Evolutionary conservation across 1,284 basidiomycete genomes (phyloP).

Genomic region (Cutaneotrichosporon arboriforme): DNA sequence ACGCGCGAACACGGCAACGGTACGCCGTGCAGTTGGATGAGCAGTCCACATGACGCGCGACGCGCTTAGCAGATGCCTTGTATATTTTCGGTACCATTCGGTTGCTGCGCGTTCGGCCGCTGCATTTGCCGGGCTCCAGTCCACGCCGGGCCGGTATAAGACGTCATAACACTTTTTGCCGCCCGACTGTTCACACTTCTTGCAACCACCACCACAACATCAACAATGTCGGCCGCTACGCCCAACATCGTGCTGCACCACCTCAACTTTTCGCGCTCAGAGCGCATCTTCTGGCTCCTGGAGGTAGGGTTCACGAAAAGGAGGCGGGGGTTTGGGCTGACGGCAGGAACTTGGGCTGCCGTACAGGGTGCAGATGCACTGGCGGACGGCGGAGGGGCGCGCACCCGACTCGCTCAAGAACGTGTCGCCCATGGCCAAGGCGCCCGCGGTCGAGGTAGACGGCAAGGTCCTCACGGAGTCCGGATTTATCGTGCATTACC

Average conservation of each 20-base stretch:
- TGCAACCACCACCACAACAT: no score
- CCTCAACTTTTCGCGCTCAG: constrained; percentile 37
- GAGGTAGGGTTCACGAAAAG: no score
- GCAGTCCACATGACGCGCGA: no score
- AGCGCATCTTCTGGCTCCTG: constrained; percentile 29
- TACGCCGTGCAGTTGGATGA: no score
- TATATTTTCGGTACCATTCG: no score
- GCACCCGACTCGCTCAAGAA: constrained; percentile 27
- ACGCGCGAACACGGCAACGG: no score
- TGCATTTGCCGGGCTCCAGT: no score
- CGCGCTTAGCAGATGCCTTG: no score
- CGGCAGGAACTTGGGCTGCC: constrained; percentile 28
- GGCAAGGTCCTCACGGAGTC: constrained; percentile 32
- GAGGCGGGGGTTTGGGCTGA: constrained; percentile 1
- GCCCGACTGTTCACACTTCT: no score
- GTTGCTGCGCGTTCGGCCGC: no score
- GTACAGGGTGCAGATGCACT: constrained; percentile 36
- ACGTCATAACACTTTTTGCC: no score
- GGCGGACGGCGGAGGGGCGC: constrained; percentile 19
- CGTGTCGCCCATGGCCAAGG: constrained; percentile 32
- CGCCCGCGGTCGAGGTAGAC: constrained; percentile 33
- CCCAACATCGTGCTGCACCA: constrained; percentile 38
- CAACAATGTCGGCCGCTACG: constrained; percentile 16
- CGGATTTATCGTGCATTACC: constrained; percentile 31
- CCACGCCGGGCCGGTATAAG: no score